Evolutionary conservation across 2,329 filamentous ascomycete species (phyloP), one percentile per base, ranked within the genome.

Genomic region (Fusarium clavum): DNA sequence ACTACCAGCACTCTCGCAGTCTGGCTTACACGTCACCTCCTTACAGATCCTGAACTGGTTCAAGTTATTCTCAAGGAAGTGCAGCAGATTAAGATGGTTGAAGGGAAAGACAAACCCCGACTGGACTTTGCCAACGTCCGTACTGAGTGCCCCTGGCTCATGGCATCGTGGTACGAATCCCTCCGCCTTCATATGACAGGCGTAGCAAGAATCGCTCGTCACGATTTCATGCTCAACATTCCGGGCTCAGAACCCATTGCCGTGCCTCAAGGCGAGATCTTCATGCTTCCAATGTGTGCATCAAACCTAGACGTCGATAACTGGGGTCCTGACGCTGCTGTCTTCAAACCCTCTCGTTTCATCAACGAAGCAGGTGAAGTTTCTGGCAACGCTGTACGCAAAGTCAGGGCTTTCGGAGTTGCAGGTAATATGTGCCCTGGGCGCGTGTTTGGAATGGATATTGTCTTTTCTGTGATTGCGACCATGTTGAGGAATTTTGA

Each of bases 361-460:
- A 72, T 79, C 44, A 55, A 57, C 34, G 43, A 34, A 43, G 48
- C 47, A 13, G 77, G 77, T 8, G 52, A 64, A 25, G 47, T 78
- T 14, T 69, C 67, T 10, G 70, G 55, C 29, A 64, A 53, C 18
- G 65, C 69, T 7, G 62, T 72, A 12, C 75, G 75, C 22, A 76
- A 74, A 53, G 74, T 78, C 12, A 69, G 72, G 40, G 76, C 75
- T 8, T 78, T 78, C 61, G 77, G 77, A 10, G 77, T 78, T 8
- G 77, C 77, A 0, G 77, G 77, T 1, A 78, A 78, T 38, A 59
- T 79, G 62, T 78, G 77, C 22, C 77, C 77, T 2, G 77, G 77
- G 3, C 73, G 76, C 3, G 71, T 72, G 1, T 74, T 78, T 54
- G 77, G 77, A 9, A 76, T 75, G 30, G 76, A 78, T 14, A 75